phyloP scores from a whole-genome alignment of 768 basidiomycete species.

The Psilocybe cubensis region DNA sequence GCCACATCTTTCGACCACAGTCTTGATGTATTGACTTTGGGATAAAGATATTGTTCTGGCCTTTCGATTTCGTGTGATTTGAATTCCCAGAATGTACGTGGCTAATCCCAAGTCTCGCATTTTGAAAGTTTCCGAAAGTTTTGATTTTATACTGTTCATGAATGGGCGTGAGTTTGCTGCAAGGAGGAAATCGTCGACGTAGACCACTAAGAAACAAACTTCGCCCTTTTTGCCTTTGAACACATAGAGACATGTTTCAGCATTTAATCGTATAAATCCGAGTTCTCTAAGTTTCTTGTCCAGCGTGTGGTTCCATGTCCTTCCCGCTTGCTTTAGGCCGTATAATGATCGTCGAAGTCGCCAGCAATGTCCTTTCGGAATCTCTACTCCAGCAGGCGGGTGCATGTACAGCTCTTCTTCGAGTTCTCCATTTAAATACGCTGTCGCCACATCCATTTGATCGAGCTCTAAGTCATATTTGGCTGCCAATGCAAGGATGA shows the following conservation, averaged over 20 bases:
- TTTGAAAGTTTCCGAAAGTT: slow-evolving; percentile 20
- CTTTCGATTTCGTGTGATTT: slow-evolving; percentile 18
- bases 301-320: slow-evolving; percentile 9
- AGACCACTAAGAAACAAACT: slow-evolving; percentile 10
- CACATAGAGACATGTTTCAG: slow-evolving; percentile 12
- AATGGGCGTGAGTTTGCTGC: slow-evolving; percentile 7
- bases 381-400: slow-evolving; percentile 11
- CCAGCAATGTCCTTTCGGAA: slow-evolving; percentile 12
- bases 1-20: not conserved
- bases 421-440: slow-evolving; percentile 22
- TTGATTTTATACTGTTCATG: slow-evolving; percentile 17
- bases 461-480: slow-evolving; percentile 20
- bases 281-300: slow-evolving; percentile 12
- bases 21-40: not conserved
- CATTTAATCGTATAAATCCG: slow-evolving; percentile 8
- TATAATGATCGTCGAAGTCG: slow-evolving; percentile 19
- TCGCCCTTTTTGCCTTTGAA: slow-evolving; percentile 4
- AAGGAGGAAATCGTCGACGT: slow-evolving; percentile 11
- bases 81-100: slow-evolving; percentile 25
- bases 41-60: not conserved
- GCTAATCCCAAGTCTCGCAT: slow-evolving; percentile 28
- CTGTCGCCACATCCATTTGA: slow-evolving; percentile 23
- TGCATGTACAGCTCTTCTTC: slow-evolving; percentile 19
- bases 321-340: slow-evolving; percentile 19
- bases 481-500: slow-evolving; percentile 18